Evolutionary conservation across 2,329 filamentous ascomycete genomes (phyloP).

Genomic region (Grosmannia serpens): DNA sequence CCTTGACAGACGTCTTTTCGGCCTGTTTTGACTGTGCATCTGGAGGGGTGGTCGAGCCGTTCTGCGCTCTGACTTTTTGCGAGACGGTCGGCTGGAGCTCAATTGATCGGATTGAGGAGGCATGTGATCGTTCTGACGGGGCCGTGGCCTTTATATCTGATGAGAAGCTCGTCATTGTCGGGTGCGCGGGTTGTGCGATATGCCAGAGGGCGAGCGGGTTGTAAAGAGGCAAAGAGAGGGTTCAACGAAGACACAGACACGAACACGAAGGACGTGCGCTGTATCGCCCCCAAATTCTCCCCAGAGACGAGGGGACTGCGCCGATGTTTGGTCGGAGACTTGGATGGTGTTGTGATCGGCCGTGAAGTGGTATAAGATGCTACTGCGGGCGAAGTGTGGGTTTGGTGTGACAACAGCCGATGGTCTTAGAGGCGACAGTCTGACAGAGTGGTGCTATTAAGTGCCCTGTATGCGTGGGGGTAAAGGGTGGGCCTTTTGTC

Average conservation of each 20-base stretch:
- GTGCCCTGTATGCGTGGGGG: background rate
- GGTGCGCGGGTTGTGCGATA: background rate
- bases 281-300: slow-evolving; percentile 1
- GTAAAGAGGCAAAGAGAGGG: too few relatives aligned
- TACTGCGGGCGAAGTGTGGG: background rate
- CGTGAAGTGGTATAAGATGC: background rate
- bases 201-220: background rate
- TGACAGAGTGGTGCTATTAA: background rate
- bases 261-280: background rate
- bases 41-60: slow-evolving; percentile 20
- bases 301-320: background rate
- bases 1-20: slow-evolving; percentile 52
- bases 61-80: slow-evolving; percentile 27
- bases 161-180: slow-evolving; percentile 19
- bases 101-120: slow-evolving; percentile 38
- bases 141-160: slow-evolving; percentile 23
- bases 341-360: background rate
- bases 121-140: slow-evolving; percentile 34
- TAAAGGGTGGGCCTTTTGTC: background rate
- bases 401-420: background rate
- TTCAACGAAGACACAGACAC: slow-evolving; percentile 4
- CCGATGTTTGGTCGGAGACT: background rate
- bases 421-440: background rate
- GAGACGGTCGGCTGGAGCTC: slow-evolving; percentile 27
- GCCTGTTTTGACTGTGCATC: slow-evolving; percentile 20